Evolutionary conservation across 495 filamentous ascomycete species (phyloP), one percentile per base, ranked within the genome.

Genomic region (Glarea lozoyensis): DNA sequence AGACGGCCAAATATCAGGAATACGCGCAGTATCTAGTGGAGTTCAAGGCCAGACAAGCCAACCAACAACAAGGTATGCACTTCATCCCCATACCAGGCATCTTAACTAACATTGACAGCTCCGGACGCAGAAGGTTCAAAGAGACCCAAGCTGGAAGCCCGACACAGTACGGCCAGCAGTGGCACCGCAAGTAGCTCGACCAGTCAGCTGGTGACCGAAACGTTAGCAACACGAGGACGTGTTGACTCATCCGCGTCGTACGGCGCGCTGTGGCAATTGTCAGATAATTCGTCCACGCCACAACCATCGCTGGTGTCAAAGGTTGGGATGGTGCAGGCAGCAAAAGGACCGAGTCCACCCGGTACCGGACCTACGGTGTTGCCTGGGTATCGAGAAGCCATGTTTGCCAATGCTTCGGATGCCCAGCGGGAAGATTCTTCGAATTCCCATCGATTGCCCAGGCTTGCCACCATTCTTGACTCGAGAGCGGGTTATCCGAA

Each of bases 1-100:
- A 82, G 58, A 88, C 84, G 5, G 46, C 60, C 38, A 61, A 65
- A 32, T 82, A 70, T 57, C 70, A 57, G 36, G 70, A 74, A 40
- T 86, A 86, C 51, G 59, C 61, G 29, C 58, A 72, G 23, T 88
- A 88, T 60, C 65, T 88, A 12, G 69, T 72, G 11, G 84, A 88
- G 3, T 88, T 88, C 62, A 84, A 80, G 53, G 69, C 72, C 18
- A 81, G 81, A 59, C 74, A 82, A 41, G 61, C 63, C 15, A 63
- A 61, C 19, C 65, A 62, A 35, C 57, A 61, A 16, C 66, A 71
- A 69, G 45, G 54, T 51, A 49, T 15, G 46, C 42, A 19, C 22
- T 21, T 4, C 4, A 13, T n/a, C n/a, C n/a, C n/a, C n/a, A n/a
- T 33, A n/a, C 5, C 3, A 46, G 34, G 6, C 19, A 1, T 27